Evolutionary conservation across 805 yeast genomes (phyloP), one percentile per base, ranked within the genome.

Genomic region (Candida schatavii): DNA sequence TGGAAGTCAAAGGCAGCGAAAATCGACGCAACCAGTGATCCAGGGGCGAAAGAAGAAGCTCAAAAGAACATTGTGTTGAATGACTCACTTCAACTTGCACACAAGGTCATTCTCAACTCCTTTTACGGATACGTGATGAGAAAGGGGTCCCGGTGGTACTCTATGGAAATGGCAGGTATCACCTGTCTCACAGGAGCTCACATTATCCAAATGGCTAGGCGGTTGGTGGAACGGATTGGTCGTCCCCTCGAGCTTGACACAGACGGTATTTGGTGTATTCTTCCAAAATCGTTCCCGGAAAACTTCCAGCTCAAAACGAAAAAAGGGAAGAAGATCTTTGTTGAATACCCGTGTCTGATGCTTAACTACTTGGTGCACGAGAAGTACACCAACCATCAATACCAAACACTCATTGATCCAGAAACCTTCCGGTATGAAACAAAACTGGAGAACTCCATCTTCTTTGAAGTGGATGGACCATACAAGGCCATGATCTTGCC

Each of bases 121-220:
- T 93, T 93, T 59, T 93, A 93, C 55, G 99, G 99, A 38, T 93
- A 93, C 56, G 99, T 93, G 11, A 93, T 93, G 99, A 79, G 99
- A 64, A 93, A 93, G 56, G 99, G 99, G 30, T 93, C 99, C 0
- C 76, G 99, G 46, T 93, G 99, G 99, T 93, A 90, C 56, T 93
- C 99, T 0, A 89, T 93, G 93, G 99, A 93, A 62, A 93, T 95
- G 99, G 99, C 99, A 0, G 99, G 99, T 48, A 93, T 93, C 15
- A 93, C 99, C 0, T 95, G 99, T 74, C 73, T 90, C 37, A 93
- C 99, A 0, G 99, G 99, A 40, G 97, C 99, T 0, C 88, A 96
- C 0, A 93, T 93, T 53, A 93, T 93, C 70, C 98, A 95, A 64
- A 86, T 91, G 93, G 99, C 99, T 0, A 74, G 98, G 47, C 68